Percentiles rank a stretch among this genome's conserved stretches.
phyloP scores from a whole-genome alignment of 106 monocot genomes.

The Alisma plantagoaquatica region DNA sequence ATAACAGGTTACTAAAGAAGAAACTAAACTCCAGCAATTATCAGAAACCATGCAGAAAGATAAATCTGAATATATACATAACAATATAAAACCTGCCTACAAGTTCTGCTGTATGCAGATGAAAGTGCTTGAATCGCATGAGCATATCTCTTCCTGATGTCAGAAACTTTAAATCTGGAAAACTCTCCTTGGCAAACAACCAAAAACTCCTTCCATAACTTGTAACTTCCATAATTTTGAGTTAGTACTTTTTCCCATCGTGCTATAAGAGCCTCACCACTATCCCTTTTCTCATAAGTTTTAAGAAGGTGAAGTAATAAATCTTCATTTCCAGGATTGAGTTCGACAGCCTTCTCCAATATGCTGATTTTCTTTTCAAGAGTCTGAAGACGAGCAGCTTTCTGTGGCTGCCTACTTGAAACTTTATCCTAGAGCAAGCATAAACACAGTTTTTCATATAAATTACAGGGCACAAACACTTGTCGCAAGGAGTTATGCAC shows the following conservation, averaged over 20 bases:
- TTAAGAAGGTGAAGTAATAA: conserved; percentile 64
- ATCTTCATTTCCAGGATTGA: conserved; percentile 80
- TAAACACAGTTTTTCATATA: background rate
- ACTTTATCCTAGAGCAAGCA: conserved; percentile 60
- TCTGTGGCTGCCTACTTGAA: conserved; percentile 60
- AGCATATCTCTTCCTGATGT: conserved; percentile 55
- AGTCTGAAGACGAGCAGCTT: conserved; percentile 78
- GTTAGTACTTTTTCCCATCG: conserved; percentile 77
- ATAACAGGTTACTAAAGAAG: too few species aligned
- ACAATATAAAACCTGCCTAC: conserved; percentile 77
- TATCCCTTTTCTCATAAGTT: conserved; percentile 69
- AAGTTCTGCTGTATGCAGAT: conserved; percentile 61
- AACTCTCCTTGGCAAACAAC: conserved; percentile 65
- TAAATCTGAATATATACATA: background rate
- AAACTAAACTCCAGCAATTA: too few species aligned
- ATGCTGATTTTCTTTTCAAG: conserved; percentile 96
- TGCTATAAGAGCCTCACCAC: conserved; percentile 31
- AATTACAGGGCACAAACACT: background rate
- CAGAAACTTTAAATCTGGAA: conserved; percentile 87
- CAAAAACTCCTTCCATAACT: conserved; percentile 85
- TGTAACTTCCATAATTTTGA: conserved; percentile 62
- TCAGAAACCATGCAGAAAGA: background rate
- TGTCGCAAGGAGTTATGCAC: background rate
- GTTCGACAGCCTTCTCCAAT: conserved; percentile 82
- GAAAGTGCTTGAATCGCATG: conserved; percentile 86